Percentiles rank a stretch among this genome's conserved stretches.
These are phyloP conservation scores for Thielaviopsis populi DNA, from an alignment of 2,329 filamentous ascomycete genomes.

Conservation along the genomic window DNA sequence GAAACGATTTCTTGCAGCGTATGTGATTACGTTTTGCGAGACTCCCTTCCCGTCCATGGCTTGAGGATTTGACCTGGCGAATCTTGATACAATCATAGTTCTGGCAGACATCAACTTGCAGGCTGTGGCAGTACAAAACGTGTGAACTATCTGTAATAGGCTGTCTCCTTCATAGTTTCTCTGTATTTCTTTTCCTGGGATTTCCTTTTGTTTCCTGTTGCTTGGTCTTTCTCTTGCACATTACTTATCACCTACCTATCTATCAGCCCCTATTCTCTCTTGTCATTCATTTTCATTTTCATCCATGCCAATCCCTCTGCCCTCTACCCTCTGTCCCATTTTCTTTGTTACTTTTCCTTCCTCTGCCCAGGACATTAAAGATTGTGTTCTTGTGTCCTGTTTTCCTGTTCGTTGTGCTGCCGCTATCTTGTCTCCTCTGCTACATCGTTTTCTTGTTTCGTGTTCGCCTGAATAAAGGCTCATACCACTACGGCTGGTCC, in stretches of 20 bases:
- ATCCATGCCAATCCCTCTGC: slow-evolving; percentile 18
- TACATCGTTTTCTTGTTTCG: background rate
- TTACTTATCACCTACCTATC: slow-evolving; percentile 8
- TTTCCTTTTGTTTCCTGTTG: slow-evolving; percentile 6
- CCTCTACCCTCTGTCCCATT: slow-evolving; percentile 15
- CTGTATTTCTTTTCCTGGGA: slow-evolving; percentile 5
- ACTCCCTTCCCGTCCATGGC: background rate
- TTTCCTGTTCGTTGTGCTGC: slow-evolving; percentile 2
- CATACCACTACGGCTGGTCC: slow-evolving; percentile 6
- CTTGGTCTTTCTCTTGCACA: slow-evolving; percentile 4
- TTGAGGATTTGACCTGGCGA: background rate
- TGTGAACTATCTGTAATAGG: background rate
- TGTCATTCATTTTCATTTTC: slow-evolving; percentile 24
- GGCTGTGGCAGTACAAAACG: background rate
- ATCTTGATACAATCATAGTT: background rate
- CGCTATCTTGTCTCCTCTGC: background rate
- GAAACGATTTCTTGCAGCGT: background rate
- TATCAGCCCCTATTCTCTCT: slow-evolving; percentile 20
- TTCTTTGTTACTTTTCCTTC: slow-evolving; percentile 11
- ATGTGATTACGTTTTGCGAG: background rate
- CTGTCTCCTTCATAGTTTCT: background rate
- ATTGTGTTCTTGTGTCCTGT: slow-evolving; percentile 5
- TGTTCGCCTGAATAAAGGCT: slow-evolving; percentile 7
- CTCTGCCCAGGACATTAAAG: background rate
- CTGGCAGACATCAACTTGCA: background rate